Conservation (phyloP, 768 basidiomycete genomes). For the Suillus spraguei region DNA sequence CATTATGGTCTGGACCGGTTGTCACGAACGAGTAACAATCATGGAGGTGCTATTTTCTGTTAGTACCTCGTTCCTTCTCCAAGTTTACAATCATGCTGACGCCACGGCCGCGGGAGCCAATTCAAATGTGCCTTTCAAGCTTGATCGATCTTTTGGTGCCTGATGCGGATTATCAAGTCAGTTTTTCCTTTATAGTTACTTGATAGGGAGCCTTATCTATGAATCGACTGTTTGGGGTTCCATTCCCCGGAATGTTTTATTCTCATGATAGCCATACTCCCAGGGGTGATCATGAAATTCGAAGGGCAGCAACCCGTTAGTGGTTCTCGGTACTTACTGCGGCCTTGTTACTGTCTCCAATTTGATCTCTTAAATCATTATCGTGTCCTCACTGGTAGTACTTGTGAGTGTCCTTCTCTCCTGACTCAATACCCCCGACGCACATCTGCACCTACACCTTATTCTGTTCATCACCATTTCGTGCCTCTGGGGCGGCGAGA, state of each 20-base stretch:
- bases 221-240: conserved; percentile 90
- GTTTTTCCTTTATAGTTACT: not conserved
- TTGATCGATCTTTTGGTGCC: conserved; percentile 69
- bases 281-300: conserved; percentile 62
- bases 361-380: not conserved
- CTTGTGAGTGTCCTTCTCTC: no score
- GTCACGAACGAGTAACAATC: conserved; percentile 54
- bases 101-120: conserved; percentile 64
- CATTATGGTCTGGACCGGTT: conserved; percentile 75
- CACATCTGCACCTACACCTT: no score
- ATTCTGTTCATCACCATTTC: no score
- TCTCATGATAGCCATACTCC: not conserved
- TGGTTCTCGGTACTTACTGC: conserved; percentile 27
- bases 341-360: conserved; percentile 48
- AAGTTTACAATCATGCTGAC: conserved; percentile 66
- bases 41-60: conserved; percentile 34
- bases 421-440: no score
- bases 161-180: conserved; percentile 59
- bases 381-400: no score
- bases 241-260: conserved; percentile 63
- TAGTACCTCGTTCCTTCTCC: conserved; percentile 3
- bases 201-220: conserved; percentile 8
- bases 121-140: conserved; percentile 72
- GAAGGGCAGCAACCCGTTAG: conserved; percentile 57
- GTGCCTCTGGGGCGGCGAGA: no score